Base-by-base conservation (phyloP, 148 eudicot species). In the Chenopodium quinoa region DNA sequence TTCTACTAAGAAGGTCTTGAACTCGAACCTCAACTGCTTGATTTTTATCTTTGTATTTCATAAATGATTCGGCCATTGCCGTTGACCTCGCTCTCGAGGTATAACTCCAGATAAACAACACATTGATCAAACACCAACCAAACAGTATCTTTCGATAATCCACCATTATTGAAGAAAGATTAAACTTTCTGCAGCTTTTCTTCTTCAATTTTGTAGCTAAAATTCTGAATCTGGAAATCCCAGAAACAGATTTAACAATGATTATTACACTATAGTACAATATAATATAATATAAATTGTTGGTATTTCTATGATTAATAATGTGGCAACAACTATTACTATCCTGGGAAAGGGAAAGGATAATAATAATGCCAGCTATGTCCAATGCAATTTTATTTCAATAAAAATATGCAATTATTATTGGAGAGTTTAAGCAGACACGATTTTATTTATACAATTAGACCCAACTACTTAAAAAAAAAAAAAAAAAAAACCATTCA, bases 1-100 rank as follows among this genome's bases (percentile, higher is more conserved):
- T 85, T 32, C 87, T 82, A 68, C 62, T 75, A 16, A 85, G 34
- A 22, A 85, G 87, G 37, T 82, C 87, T 9, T 78, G 72, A 9
- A 85, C 87, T 32, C 87, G 84, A 75, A 70, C 85, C 34, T 85
- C 87, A 9, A 78, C 54, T 0, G 84, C 60, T 71, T 78, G 82
- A 75, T 68, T 62, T 25, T 48, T 27, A 71, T 85, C 87, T 76
- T 71, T 85, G 81, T 81, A 85, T 31, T 22, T 34, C 76, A 81
- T 50, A 37, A 66, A 78, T 1, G 68, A 16, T 58, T 77, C 76
- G 3, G 54, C 66, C 71, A 48, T 84, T 78, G 74, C 62, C 8
- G 22, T 56, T 58, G 75, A 58, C 40, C 22, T 77, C 29, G 13
- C 40, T 7, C 62, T 47, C 72, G 80, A 62, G 20, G 14, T 12